A percentile compares a stretch with the other conserved stretches of the same genome.
phyloP scores from a whole-genome alignment of 2,329 filamentous ascomycete species.

The Sporothrix protearum region DNA sequence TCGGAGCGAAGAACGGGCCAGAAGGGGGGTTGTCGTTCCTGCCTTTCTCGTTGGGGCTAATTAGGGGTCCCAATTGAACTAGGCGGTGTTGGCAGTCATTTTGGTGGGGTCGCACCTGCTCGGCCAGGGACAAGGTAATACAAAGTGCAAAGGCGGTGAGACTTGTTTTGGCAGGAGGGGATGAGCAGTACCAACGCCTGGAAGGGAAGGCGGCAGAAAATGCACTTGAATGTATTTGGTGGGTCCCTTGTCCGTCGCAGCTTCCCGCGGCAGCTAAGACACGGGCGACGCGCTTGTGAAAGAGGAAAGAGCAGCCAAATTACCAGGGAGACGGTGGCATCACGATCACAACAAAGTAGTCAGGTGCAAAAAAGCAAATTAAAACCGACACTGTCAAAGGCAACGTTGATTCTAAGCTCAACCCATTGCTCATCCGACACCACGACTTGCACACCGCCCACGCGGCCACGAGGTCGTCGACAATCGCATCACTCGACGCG shows the following conservation, averaged over 20 bases:
- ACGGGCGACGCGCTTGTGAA: slow-evolving; percentile 17
- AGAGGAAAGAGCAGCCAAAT: slow-evolving; percentile 5
- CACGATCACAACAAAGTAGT: background rate
- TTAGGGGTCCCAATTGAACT: slow-evolving; percentile 10
- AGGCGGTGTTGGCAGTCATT: background rate
- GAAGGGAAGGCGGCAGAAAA: background rate
- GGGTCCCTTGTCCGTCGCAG: background rate
- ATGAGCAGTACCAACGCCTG: too few species aligned
- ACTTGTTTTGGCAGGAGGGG: background rate
- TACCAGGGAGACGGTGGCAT: background rate
- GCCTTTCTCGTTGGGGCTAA: background rate
- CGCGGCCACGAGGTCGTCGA: background rate
- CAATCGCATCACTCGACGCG: background rate
- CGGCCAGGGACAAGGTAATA: background rate
- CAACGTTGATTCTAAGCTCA: background rate
- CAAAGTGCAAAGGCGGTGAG: slow-evolving; percentile 21
- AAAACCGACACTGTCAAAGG: too few species aligned
- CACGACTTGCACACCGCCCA: background rate
- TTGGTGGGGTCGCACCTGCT: background rate
- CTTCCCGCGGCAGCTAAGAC: slow-evolving; percentile 16
- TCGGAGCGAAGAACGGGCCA: background rate
- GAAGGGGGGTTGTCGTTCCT: background rate
- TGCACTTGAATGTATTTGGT: background rate
- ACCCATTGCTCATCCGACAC: too few species aligned
- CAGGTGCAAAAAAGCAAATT: too few species aligned